These are phyloP conservation scores for Trichocladium antarcticum DNA, from an alignment of 495 filamentous ascomycete species.

Conservation along the genomic window DNA sequence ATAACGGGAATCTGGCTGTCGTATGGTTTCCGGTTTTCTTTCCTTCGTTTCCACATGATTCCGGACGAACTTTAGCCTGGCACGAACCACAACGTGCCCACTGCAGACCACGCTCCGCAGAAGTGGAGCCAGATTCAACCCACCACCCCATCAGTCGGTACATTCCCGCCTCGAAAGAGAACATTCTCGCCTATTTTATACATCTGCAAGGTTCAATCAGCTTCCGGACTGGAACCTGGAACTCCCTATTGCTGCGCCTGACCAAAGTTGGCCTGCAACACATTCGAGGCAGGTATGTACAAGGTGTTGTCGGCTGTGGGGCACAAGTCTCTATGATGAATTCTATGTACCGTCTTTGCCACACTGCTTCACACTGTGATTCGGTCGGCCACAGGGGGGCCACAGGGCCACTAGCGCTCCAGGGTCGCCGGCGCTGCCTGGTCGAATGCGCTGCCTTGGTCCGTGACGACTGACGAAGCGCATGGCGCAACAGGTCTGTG, in stretches of 20 bases:
- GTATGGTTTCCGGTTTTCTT: not conserved
- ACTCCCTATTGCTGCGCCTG: too few relatives aligned
- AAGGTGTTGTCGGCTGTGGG: too few relatives aligned
- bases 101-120: not conserved
- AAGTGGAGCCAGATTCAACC: not conserved
- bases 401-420: too few relatives aligned
- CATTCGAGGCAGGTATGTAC: too few relatives aligned
- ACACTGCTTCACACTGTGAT: not conserved
- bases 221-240: too few relatives aligned
- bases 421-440: not conserved
- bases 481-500: not conserved
- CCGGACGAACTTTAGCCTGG: conserved; percentile 5
- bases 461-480: conserved; percentile 1
- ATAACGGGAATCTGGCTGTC: conserved; percentile 1
- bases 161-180: too few relatives aligned
- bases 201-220: too few relatives aligned
- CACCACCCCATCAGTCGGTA: too few relatives aligned
- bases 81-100: conserved; percentile 1
- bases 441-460: not conserved
- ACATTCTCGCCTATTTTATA: too few relatives aligned
- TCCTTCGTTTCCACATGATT: not conserved
- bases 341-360: too few relatives aligned
- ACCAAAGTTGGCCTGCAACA: too few relatives aligned
- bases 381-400: not conserved
- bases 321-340: too few relatives aligned